Evolutionary conservation across 768 basidiomycete species (phyloP).

Genomic region (Lentinula detonsa): DNA sequence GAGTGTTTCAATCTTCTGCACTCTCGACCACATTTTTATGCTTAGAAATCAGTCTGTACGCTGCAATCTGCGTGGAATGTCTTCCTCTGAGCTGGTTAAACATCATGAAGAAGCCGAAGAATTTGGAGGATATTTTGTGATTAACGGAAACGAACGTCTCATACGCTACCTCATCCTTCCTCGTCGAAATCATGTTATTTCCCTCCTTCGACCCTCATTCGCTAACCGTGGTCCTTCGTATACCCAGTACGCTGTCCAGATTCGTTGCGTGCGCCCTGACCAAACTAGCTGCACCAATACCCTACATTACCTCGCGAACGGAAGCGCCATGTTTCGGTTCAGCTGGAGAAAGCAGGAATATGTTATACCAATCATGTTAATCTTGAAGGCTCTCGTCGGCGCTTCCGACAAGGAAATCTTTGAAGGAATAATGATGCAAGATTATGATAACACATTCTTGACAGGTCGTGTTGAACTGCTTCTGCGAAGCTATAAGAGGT

Average conservation of each 20-base stretch:
- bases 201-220: slow-evolving; percentile 88
- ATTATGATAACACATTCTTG: slow-evolving; percentile 94
- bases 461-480: slow-evolving; percentile 95
- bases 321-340: slow-evolving; percentile 94
- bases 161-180: slow-evolving; percentile 97
- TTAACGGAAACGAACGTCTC: slow-evolving; percentile 98
- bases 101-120: slow-evolving; percentile 97
- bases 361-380: slow-evolving; percentile 93
- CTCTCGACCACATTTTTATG: neutral
- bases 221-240: slow-evolving; percentile 91
- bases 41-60: slow-evolving; percentile 61
- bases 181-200: slow-evolving; percentile 91
- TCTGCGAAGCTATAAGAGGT: slow-evolving; percentile 92
- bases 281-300: slow-evolving; percentile 93
- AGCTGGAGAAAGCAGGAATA: slow-evolving; percentile 98
- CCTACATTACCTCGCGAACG: slow-evolving; percentile 95
- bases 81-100: slow-evolving; percentile 80
- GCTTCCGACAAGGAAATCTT: slow-evolving; percentile 96
- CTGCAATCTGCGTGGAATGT: slow-evolving; percentile 84
- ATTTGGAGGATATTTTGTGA: slow-evolving; percentile 97
- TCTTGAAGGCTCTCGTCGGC: slow-evolving; percentile 87
- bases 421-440: slow-evolving; percentile 93
- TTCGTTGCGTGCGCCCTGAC: slow-evolving; percentile 90
- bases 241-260: slow-evolving; percentile 90
- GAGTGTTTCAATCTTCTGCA: slow-evolving; percentile 24